Evolutionary conservation across 768 basidiomycete genomes (phyloP), one percentile per base, ranked within the genome.

Genomic region (Amanita molliuscula): DNA sequence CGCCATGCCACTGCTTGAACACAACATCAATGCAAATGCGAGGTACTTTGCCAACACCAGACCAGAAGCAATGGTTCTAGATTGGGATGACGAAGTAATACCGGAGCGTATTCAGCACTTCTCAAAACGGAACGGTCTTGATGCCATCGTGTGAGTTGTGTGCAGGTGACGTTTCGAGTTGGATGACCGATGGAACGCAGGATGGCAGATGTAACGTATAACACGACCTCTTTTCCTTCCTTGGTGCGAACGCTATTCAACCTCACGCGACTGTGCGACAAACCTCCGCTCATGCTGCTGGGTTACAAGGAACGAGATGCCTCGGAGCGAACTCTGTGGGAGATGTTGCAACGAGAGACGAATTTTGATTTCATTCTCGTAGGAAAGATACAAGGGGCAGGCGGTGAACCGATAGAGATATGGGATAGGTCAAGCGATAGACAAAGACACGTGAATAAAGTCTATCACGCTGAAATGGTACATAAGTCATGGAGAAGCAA

Each of bases 191-290:
- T 33, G n/a, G n/a, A 23, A 34, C 42, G n/a, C 56, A 93, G 91
- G 38, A 90, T 94, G 81, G 88, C 91, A 10, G 93, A 96, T 58
- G 88, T 94, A 6, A 84, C 90, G 1, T 95, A 94, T 69, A 95
- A 95, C 66, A 89, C 88, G 0, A 68, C 81, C 1, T 85, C 89
- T 1, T 96, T 95, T 63, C 78, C 86, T 2, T 72, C 84, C 0
- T 77, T 95, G 35, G 64, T 90, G 15, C 66, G 67, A n/a, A 92
- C 89, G 0, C 66, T 95, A 20, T 64, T 68, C 4, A 60, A 64
- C 2, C 68, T 93, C 4, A 56, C 81, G 20, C 50, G 58, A 53
- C 51, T 70, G 31, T 58, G 60, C 6, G 38, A 62, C 23, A 63
- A 61, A 23, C 62, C 66, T 3, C 67, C 71, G 0, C 56, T 73